phyloP scores from a whole-genome alignment of 2,329 filamentous ascomycete species.

The Davidsoniella australis region DNA sequence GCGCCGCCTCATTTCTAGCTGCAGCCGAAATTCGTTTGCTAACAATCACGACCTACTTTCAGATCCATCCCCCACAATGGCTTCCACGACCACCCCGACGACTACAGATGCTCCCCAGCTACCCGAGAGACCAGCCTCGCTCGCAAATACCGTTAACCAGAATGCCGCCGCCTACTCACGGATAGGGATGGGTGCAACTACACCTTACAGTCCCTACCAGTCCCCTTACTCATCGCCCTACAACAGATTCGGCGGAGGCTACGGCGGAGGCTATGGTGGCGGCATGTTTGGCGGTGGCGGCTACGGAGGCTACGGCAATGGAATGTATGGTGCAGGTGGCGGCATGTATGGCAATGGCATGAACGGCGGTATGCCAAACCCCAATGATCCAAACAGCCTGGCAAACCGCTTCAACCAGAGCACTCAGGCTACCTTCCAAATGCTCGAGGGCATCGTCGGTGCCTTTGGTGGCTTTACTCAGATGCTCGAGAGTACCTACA shows the following conservation, averaged over 20 bases:
- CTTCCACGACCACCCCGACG: slow-evolving; percentile 23
- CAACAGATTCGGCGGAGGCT: slow-evolving; percentile 29
- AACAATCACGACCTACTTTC: slow-evolving; percentile 12
- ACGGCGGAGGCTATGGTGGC: slow-evolving; percentile 25
- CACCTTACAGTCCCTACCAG: slow-evolving; percentile 23
- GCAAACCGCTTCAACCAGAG: slow-evolving; percentile 92
- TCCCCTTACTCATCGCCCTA: slow-evolving; percentile 26
- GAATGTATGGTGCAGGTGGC: slow-evolving; percentile 27
- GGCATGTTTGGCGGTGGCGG: slow-evolving; percentile 17
- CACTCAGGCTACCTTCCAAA: slow-evolving; percentile 92
- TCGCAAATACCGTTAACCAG: slow-evolving; percentile 67
- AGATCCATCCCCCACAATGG: slow-evolving; percentile 18
- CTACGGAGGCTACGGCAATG: slow-evolving; percentile 21
- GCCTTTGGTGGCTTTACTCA: slow-evolving; percentile 96
- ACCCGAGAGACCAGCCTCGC: slow-evolving; percentile 63
- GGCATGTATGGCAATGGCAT: slow-evolving; percentile 30
- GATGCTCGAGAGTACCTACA: slow-evolving; percentile 98
- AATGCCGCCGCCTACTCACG: slow-evolving; percentile 71
- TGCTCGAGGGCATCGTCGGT: slow-evolving; percentile 91
- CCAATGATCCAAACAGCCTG: slow-evolving; percentile 81
- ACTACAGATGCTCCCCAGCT: slow-evolving; percentile 43
- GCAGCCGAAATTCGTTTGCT: slow-evolving; percentile 14
- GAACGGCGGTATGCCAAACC: slow-evolving; percentile 28
- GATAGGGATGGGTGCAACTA: slow-evolving; percentile 28
- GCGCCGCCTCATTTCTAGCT: slow-evolving; percentile 25